Conservation (phyloP, 345 rosid genomes). For the Citrus glauca region DNA sequence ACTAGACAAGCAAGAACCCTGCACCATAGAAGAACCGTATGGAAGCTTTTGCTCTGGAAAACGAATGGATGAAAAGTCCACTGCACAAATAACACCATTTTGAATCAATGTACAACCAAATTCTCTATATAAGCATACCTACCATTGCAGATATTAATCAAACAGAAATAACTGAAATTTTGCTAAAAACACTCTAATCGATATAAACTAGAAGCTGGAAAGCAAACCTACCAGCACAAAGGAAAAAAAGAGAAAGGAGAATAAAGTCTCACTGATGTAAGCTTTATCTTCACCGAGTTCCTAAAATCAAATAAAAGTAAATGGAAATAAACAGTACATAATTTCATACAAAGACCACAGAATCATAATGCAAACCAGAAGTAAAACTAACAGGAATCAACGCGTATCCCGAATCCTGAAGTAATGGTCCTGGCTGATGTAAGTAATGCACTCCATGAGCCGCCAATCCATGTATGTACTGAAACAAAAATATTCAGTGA, state of each 20-base stretch:
- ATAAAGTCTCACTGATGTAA: slow-evolving; percentile 62
- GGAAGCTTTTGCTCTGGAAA: slow-evolving; percentile 61
- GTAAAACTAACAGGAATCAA: slow-evolving; percentile 59
- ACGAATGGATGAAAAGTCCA: slow-evolving; percentile 86
- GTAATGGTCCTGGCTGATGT: slow-evolving; percentile 64
- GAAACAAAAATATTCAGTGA: slow-evolving; percentile 1
- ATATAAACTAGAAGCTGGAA: background rate
- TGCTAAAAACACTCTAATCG: background rate
- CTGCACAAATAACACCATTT: slow-evolving; percentile 32
- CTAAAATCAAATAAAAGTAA: slow-evolving; percentile 26
- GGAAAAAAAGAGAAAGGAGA: slow-evolving; percentile 52
- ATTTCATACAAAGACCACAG: background rate
- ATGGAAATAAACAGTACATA: background rate
- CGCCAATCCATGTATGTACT: slow-evolving; percentile 87
- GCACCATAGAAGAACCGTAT: slow-evolving; percentile 80
- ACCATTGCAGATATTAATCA: background rate
- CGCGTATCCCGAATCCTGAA: slow-evolving; percentile 66
- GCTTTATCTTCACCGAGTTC: slow-evolving; percentile 68
- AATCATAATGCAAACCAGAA: background rate
- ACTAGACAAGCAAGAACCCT: slow-evolving; percentile 74
- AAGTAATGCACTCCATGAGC: slow-evolving; percentile 85
- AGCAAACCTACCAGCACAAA: slow-evolving; percentile 50
- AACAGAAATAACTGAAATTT: background rate
- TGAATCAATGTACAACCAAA: background rate
- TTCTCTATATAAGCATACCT: background rate